Percentiles rank a stretch among this genome's conserved stretches.
phyloP scores from a whole-genome alignment of 2,329 filamentous ascomycete species.

The Rosellinia necatrix region DNA sequence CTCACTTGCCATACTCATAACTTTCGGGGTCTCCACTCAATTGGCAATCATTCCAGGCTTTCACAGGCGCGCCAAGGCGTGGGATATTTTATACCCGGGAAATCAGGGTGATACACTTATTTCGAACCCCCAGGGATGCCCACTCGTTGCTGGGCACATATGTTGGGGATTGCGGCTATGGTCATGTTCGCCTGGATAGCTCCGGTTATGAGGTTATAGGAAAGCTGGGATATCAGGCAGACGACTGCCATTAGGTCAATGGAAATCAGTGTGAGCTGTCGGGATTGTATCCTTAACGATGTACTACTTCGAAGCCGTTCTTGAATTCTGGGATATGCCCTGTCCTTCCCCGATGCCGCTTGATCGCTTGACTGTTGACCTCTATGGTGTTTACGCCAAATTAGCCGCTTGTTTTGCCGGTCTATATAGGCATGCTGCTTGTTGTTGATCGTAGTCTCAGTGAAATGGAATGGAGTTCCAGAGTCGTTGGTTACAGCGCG shows the following conservation, averaged over 20 bases:
- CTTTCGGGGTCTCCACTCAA: background rate
- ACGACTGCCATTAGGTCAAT: background rate
- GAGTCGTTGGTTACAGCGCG: no score
- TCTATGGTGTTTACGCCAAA: no score
- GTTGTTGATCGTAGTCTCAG: no score
- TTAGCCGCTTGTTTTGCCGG: no score
- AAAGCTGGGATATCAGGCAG: background rate
- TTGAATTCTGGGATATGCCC: slow-evolving; percentile 2
- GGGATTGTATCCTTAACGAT: background rate
- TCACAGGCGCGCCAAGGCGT: background rate
- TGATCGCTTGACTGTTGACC: background rate
- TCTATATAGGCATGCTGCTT: no score
- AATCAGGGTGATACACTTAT: background rate
- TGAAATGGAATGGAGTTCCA: no score
- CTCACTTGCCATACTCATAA: background rate
- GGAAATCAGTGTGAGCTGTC: background rate
- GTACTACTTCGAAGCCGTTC: background rate
- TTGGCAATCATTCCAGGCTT: background rate
- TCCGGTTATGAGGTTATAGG: background rate
- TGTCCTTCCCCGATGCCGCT: background rate
- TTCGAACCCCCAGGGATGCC: background rate
- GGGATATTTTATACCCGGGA: background rate
- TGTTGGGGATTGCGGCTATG: background rate
- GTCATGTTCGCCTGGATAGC: background rate
- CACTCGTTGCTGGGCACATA: background rate